Conservation (phyloP, 345 rosid species). For the Acer negundo region DNA sequence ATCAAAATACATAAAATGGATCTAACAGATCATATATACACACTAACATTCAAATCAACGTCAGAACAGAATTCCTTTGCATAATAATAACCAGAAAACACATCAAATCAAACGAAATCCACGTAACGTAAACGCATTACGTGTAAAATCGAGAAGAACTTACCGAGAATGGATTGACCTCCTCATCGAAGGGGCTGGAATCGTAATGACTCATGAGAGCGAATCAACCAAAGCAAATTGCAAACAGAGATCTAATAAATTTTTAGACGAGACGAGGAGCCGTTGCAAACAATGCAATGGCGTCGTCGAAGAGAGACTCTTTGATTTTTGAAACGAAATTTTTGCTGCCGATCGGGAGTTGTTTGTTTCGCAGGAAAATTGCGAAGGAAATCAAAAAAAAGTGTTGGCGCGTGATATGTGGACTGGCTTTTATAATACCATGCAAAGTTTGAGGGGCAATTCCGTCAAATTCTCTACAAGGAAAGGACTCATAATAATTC, state of each 20-base stretch:
- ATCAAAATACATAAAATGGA: conserved; percentile 15
- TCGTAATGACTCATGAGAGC: conserved; percentile 68
- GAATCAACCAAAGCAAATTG: conserved; percentile 22
- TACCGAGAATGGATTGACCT: conserved; percentile 94
- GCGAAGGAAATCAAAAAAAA: neutral
- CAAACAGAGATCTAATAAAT: neutral
- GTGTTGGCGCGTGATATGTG: conserved; percentile 18
- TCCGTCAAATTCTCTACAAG: neutral
- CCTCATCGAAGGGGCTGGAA: conserved; percentile 82
- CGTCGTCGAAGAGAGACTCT: neutral
- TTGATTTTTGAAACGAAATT: neutral
- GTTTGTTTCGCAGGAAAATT: conserved; percentile 28
- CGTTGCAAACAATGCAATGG: neutral
- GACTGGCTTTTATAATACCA: neutral
- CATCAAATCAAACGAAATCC: neutral
- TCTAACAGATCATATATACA: conserved; percentile 11
- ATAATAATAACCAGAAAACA: neutral
- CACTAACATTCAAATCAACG: conserved; percentile 3
- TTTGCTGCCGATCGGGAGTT: neutral
- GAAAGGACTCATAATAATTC: neutral
- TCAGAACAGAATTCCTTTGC: neutral
- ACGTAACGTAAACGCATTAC: neutral
- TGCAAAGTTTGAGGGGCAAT: neutral
- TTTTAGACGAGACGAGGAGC: neutral
- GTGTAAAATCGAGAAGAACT: conserved; percentile 7